Conservation (phyloP, 2,329 filamentous ascomycete genomes). For the Ophiostoma perfectum region DNA sequence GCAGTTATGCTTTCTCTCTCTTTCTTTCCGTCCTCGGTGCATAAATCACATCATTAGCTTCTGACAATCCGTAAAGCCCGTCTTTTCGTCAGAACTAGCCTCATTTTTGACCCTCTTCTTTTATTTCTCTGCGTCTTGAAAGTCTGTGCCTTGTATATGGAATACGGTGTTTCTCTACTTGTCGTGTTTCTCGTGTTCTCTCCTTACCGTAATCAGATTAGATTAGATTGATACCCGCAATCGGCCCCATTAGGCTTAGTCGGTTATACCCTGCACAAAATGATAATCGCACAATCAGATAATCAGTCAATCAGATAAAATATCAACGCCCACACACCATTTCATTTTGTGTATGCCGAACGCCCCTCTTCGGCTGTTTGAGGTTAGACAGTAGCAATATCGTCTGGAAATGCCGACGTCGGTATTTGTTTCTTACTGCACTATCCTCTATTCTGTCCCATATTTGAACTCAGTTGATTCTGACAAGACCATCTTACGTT, state of each 20-base stretch:
- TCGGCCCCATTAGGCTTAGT: background rate
- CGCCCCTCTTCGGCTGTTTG: background rate
- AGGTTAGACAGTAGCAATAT: background rate
- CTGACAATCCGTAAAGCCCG: too few relatives aligned
- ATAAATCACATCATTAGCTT: too few relatives aligned
- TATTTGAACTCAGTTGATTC: background rate
- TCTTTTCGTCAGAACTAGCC: too few relatives aligned
- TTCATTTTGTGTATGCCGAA: too few relatives aligned
- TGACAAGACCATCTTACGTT: background rate
- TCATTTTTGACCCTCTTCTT: too few relatives aligned
- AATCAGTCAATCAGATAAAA: background rate
- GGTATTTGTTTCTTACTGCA: background rate
- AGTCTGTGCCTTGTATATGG: background rate
- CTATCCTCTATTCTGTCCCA: background rate
- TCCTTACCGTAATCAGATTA: slow-evolving; percentile 25
- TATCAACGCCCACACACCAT: too few relatives aligned
- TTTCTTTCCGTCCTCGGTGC: too few relatives aligned
- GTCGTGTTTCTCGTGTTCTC: background rate
- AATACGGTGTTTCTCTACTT: background rate
- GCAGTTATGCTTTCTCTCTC: too few relatives aligned
- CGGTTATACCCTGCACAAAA: background rate
- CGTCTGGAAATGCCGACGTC: background rate
- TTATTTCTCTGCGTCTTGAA: too few relatives aligned
- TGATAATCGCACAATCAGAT: background rate
- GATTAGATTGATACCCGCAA: slow-evolving; percentile 24